Evolutionary conservation across 768 basidiomycete genomes (phyloP), one percentile per base, ranked within the genome.

Genomic region (Scleroderma bovista): DNA sequence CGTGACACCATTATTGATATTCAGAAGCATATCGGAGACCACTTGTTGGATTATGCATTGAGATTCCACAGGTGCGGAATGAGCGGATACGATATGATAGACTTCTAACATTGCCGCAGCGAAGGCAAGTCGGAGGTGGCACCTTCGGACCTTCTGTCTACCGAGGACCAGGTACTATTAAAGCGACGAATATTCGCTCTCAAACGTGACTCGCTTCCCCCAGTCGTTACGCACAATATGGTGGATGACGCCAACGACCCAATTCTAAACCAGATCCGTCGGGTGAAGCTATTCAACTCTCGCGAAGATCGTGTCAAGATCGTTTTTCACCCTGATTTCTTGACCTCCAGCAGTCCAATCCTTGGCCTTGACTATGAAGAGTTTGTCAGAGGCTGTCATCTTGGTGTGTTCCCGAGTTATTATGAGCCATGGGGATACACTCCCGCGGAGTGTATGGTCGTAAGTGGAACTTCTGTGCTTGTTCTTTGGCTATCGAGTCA

Each of bases 201-300:
- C 51, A 95, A 93, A 69, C 83, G 96, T 55, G 90, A 90, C 71
- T 83, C 89, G 11, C 80, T 93, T n/a, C 96, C 96, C 0, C 91
- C 96, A 1, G 79, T 99, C 38, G 87, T 86, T n/a, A 99, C 96
- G 15, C 96, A 99, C 73, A 99, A 99, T 71, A 98, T 98, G 96
- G 81, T 78, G 20, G 95, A 98, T 64, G 95, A 98, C 64, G 72
- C 79, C 29, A 85, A 70, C 59, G 96, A 99, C 63, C 96, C 96
- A 6, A 90, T 99, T 56, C 70, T 99, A 42, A 96, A 86, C 70
- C 95, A 98, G 64, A 88, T 99, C 54, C 84, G 96, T 16, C 81
- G 91, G 22, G 93, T 97, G 26, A 85, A 90, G 63, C 75, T 99
- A 34, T 99, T 98, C 80, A 99, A 99, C 69, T 71, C 79, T 19